Base-by-base conservation (phyloP, 2,329 filamentous ascomycete genomes). In the Fusarium verrucosum region DNA sequence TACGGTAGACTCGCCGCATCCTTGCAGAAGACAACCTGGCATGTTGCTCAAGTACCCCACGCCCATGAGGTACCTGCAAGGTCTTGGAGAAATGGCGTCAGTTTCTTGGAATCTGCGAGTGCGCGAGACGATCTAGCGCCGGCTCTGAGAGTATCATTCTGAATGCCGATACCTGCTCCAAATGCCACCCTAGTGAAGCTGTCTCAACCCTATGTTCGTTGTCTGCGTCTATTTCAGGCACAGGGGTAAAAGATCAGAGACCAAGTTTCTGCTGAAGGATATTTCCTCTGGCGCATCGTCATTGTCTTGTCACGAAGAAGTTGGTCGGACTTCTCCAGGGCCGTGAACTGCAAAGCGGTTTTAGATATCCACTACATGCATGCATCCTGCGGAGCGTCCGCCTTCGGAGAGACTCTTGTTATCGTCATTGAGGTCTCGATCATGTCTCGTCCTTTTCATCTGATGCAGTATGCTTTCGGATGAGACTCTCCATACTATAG, bases 1-100 rank as follows among this genome's bases (percentile, higher is more conserved):
- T 20, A 35, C 16, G 30, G 26, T 32, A 36, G 23, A 43, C 23
- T 33, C 30, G 32, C 10, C 19, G 17, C 30, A 55, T 43, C 37
- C 56, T 55, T 59, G 56, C 42, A 47, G 25, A 23, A 26, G 43
- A 46, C 22, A 50, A 35, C 41, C 25, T 40, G 46, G 43, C 23
- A 56, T 11, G 25, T 50, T 40, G 46, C n/a, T n/a, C 22, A 63
- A 65, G 41, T 65, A 63, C 58, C 58, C 59, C 58, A 49, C 41
- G 49, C 33, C 36, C 22, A 19, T 37, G 35, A 50, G 41, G 58
- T 63, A 50, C 49, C 22, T 55, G 55, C 35, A 50, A 64, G 47
- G 47, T 44, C 22, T 52, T 57, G 26, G 36, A 42, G 38, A 40
- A 58, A 66, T 66, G 62, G 58, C 63, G 58, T 66, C 62, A 66